Evolutionary conservation across 2,329 filamentous ascomycete genomes (phyloP).

Genomic region (Diplodia sapinea): DNA sequence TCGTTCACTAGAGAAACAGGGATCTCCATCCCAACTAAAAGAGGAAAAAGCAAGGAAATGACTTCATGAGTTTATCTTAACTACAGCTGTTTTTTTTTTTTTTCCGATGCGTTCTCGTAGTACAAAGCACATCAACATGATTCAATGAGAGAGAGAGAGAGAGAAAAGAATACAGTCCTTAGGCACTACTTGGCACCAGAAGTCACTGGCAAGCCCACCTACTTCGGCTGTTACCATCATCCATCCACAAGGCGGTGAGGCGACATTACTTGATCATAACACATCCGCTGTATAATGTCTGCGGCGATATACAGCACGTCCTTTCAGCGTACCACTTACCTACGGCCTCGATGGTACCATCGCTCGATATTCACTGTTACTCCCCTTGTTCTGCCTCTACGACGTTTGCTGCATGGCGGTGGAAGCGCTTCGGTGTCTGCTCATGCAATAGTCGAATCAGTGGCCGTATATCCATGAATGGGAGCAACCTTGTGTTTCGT

Average conservation of each 20-base stretch:
- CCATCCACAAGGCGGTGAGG: neutral
- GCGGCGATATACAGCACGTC: too few species aligned
- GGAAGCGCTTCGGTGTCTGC: neutral
- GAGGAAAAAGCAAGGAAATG: neutral
- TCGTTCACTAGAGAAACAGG: neutral
- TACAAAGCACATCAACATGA: neutral
- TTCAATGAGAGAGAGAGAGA: neutral
- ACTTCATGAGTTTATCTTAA: neutral
- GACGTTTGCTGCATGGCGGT: neutral
- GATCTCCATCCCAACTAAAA: too few species aligned
- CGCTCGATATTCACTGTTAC: neutral
- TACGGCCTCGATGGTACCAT: too few species aligned
- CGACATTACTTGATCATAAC: too few species aligned
- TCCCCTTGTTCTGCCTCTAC: neutral
- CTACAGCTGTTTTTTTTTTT: neutral
- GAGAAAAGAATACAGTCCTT: neutral
- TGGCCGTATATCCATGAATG: too few species aligned
- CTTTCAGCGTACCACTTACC: too few species aligned
- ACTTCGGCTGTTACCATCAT: neutral
- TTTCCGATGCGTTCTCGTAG: neutral
- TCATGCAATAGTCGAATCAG: neutral
- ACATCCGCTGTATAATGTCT: too few species aligned
- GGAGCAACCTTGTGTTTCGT: too few species aligned
- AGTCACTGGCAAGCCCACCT: neutral
- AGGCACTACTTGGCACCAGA: neutral